phyloP scores from a whole-genome alignment of 805 yeast species.

The Gaillardinia entomophila region DNA sequence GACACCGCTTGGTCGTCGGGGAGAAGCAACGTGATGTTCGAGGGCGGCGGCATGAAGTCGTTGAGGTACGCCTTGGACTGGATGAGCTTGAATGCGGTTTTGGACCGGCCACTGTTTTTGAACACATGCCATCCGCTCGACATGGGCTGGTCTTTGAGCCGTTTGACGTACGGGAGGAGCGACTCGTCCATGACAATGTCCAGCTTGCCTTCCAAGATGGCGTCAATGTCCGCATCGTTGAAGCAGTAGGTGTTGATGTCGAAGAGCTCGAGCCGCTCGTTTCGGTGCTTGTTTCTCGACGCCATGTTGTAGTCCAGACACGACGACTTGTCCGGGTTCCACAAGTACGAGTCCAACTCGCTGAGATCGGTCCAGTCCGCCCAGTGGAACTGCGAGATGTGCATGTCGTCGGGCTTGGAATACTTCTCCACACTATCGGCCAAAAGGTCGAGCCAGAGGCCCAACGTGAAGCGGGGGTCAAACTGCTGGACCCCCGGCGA shows the following conservation, averaged over 20 bases:
- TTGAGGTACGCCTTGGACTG: constrained; percentile 35
- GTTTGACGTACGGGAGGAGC: constrained; percentile 1
- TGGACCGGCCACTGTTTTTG: constrained; percentile 25
- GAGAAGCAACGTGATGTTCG: constrained; percentile 22
- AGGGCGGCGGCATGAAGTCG: constrained; percentile 37
- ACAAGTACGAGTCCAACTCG: not conserved
- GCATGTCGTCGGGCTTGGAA: not conserved
- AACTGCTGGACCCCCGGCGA: not conserved
- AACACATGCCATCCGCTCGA: constrained; percentile 37
- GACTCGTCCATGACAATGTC: not conserved
- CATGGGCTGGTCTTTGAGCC: constrained; percentile 2
- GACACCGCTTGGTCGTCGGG: constrained; percentile 10
- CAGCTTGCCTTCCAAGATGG: not conserved
- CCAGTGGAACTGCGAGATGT: constrained; percentile 3
- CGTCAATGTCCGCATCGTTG: not conserved
- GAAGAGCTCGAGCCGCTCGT: not conserved
- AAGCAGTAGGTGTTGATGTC: not conserved
- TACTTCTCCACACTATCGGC: constrained; percentile 1
- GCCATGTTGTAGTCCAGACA: not conserved
- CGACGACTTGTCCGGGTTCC: not conserved
- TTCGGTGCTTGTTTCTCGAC: not conserved
- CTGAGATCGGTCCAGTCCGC: constrained; percentile 3
- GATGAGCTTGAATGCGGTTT: constrained; percentile 17
- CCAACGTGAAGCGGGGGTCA: constrained; percentile 1
- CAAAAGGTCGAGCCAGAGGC: not conserved